Conservation (phyloP, 352 stramenopile species). For the Phytopythium chamaehyphon region DNA sequence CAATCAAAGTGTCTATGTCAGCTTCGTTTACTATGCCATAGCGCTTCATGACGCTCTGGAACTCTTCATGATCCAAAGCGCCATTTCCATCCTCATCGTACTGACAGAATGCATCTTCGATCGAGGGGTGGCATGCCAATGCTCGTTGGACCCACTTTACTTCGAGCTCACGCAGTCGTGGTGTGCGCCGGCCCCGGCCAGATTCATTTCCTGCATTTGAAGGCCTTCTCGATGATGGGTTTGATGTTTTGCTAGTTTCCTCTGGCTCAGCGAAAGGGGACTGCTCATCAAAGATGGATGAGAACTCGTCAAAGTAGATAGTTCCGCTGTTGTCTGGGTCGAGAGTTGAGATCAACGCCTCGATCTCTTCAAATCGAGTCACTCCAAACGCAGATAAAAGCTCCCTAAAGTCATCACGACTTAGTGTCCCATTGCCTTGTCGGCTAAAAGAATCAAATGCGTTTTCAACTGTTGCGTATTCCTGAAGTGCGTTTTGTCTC, state of each 20-base stretch:
- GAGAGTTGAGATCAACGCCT: constrained; percentile 35
- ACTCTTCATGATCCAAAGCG: constrained; percentile 56
- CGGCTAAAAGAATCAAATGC: constrained; percentile 45
- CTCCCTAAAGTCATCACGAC: constrained; percentile 39
- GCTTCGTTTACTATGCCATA: constrained; percentile 55
- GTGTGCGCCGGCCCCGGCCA: constrained; percentile 17
- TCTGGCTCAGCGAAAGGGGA: constrained; percentile 1
- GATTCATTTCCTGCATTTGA: constrained; percentile 11
- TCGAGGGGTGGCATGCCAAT: constrained; percentile 49
- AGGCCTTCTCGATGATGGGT: background rate
- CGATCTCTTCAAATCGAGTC: constrained; percentile 34
- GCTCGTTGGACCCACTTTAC: constrained; percentile 63
- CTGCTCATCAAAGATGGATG: constrained; percentile 48
- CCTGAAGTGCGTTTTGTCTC: constrained; percentile 33
- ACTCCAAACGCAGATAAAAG: constrained; percentile 51
- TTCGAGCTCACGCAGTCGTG: constrained; percentile 40
- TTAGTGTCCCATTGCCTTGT: constrained; percentile 36
- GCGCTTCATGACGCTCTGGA: constrained; percentile 61
- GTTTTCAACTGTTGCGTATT: constrained; percentile 21
- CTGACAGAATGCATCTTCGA: constrained; percentile 58
- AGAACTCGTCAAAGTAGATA: constrained; percentile 68
- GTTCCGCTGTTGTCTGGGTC: constrained; percentile 38
- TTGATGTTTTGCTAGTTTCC: background rate
- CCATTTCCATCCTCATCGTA: constrained; percentile 54
- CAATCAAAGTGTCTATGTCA: constrained; percentile 49